Evolutionary conservation across 2,329 filamentous ascomycete genomes (phyloP).

Genomic region (Aspergillus phoenicis): DNA sequence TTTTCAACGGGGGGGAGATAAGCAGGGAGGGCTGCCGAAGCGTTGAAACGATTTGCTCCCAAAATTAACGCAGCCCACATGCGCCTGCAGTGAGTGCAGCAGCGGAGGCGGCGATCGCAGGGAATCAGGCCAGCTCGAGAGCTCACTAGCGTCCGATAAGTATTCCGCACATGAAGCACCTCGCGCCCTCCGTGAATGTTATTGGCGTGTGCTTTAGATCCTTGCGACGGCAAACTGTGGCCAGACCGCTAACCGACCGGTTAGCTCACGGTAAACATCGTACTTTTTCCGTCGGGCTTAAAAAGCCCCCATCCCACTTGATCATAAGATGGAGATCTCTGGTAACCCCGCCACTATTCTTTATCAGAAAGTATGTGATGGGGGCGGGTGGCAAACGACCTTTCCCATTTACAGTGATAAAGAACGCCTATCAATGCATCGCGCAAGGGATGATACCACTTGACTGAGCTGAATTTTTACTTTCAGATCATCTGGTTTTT

Average conservation of each 20-base stretch:
- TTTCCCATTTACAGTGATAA: too few relatives aligned
- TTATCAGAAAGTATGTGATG: too few relatives aligned
- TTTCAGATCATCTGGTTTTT: too few relatives aligned
- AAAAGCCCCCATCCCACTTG: too few relatives aligned
- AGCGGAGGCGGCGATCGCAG: constrained; percentile 7
- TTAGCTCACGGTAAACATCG: not conserved
- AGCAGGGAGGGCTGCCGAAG: constrained; percentile 4
- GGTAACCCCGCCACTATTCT: too few relatives aligned
- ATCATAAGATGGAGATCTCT: too few relatives aligned
- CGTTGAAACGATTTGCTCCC: constrained; percentile 16
- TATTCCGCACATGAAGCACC: not conserved
- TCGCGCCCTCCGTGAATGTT: not conserved
- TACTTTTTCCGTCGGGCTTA: not conserved
- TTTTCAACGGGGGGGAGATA: not conserved
- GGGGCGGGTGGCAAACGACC: too few relatives aligned
- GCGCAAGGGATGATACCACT: too few relatives aligned
- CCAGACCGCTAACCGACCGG: not conserved
- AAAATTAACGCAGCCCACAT: constrained; percentile 17
- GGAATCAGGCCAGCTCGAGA: constrained; percentile 1
- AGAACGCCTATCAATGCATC: too few relatives aligned
- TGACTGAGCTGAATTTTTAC: too few relatives aligned
- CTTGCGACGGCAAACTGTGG: not conserved
- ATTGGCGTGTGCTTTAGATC: not conserved
- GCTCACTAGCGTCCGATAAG: constrained; percentile 5
- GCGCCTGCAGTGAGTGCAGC: constrained; percentile 11